These are phyloP conservation scores for Cerioporus squamosus DNA, from an alignment of 1,284 basidiomycete genomes.

Conservation along the genomic window DNA sequence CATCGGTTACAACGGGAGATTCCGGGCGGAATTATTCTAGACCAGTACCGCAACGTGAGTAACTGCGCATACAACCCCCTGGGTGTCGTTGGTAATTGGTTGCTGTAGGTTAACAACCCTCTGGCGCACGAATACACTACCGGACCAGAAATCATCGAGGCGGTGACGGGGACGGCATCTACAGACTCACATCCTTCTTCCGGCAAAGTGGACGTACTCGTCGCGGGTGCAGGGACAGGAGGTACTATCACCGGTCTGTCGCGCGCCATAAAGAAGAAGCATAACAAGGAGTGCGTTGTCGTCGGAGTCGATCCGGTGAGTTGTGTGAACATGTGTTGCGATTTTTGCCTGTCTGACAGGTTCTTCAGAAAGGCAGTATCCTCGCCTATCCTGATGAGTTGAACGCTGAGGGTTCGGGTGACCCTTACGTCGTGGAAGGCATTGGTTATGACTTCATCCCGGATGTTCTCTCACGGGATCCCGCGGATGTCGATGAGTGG, in stretches of 20 bases:
- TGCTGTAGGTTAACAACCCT: constrained; percentile 74
- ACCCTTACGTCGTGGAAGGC: constrained; percentile 86
- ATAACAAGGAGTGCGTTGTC: constrained; percentile 72
- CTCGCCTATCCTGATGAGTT: constrained; percentile 72
- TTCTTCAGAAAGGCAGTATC: constrained; percentile 80
- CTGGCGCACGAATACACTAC: constrained; percentile 88
- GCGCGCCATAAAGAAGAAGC: constrained; percentile 78
- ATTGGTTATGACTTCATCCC: constrained; percentile 96
- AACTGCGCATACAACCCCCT: background rate
- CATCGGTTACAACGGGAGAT: constrained; percentile 79
- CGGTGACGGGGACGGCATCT: constrained; percentile 66
- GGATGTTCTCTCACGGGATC: constrained; percentile 70
- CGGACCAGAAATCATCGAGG: constrained; percentile 87
- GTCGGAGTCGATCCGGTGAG: constrained; percentile 92
- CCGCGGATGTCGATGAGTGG: constrained; percentile 72
- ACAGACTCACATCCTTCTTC: constrained; percentile 60
- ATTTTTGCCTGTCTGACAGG: background rate
- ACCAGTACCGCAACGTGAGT: constrained; percentile 84
- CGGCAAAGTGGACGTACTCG: constrained; percentile 79
- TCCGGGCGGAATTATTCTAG: constrained; percentile 87
- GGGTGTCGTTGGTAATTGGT: background rate
- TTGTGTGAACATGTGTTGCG: constrained; percentile 12
- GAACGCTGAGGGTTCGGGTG: constrained; percentile 52
- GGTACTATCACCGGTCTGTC: constrained; percentile 94
- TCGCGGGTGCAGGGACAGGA: constrained; percentile 94